A percentile compares a stretch with the other conserved stretches of the same genome.
Conservation (phyloP, 1,139 yeast species). For the Taphrina flavorubra region DNA sequence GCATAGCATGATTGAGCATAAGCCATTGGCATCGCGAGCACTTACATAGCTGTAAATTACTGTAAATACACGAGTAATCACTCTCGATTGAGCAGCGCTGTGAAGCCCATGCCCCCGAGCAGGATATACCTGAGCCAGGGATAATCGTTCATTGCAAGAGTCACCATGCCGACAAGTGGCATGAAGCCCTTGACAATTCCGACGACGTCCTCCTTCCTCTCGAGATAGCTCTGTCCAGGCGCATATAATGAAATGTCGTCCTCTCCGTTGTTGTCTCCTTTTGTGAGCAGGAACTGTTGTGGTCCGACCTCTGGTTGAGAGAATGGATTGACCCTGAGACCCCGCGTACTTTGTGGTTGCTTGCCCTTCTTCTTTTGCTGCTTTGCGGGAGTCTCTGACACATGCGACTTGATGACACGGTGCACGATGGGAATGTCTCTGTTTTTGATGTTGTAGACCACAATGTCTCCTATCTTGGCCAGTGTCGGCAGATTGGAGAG, state of each 20-base stretch:
- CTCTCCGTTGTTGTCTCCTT: conserved; percentile 94
- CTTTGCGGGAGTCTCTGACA: conserved; percentile 47
- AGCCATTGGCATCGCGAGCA: background rate
- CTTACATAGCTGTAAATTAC: background rate
- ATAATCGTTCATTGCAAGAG: conserved; percentile 77
- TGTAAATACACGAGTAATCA: conserved; percentile 28
- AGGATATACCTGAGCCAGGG: conserved; percentile 73
- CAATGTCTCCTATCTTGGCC: conserved; percentile 88
- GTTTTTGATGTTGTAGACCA: conserved; percentile 85
- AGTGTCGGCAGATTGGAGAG: conserved; percentile 80
- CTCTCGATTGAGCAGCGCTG: conserved; percentile 52
- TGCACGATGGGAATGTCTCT: conserved; percentile 93
- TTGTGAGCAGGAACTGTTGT: conserved; percentile 66
- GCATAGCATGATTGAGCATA: conserved; percentile 8
- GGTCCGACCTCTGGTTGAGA: conserved; percentile 46
- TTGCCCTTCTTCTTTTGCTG: background rate
- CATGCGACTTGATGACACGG: conserved; percentile 84
- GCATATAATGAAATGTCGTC: conserved; percentile 90
- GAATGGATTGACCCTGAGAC: conserved; percentile 29
- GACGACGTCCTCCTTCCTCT: conserved; percentile 75
- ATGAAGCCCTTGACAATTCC: conserved; percentile 91
- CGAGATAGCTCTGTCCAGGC: conserved; percentile 73
- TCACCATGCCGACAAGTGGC: conserved; percentile 90
- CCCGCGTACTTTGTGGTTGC: conserved; percentile 9
- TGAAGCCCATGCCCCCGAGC: conserved; percentile 68